phyloP scores from a whole-genome alignment of 2,329 filamentous ascomycete genomes.

The Drechslerella dactyloides region DNA sequence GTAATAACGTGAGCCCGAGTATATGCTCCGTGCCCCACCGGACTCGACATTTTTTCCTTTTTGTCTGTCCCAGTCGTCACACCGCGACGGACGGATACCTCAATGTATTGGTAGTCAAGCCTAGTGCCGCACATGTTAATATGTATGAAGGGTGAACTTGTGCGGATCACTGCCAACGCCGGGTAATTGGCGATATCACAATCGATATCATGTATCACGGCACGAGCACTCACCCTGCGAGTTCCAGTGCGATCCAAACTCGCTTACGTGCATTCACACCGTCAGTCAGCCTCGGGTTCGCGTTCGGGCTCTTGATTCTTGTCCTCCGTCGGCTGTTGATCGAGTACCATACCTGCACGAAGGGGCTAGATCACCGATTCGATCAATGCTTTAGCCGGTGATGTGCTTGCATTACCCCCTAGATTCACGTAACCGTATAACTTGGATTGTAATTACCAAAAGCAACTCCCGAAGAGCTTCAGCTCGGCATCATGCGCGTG shows the following conservation, averaged over 20 bases:
- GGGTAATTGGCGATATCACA: background rate
- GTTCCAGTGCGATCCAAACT: slow-evolving; percentile 86
- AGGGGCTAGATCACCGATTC: slow-evolving; percentile 24
- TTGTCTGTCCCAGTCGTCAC: background rate
- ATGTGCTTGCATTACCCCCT: background rate
- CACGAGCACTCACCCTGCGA: slow-evolving; percentile 65
- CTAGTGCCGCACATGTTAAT: slow-evolving; percentile 14
- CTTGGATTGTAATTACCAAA: slow-evolving; percentile 68
- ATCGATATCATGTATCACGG: background rate
- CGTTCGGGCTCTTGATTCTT: too few species aligned
- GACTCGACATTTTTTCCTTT: background rate
- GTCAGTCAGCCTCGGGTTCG: slow-evolving; percentile 12
- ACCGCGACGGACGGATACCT: slow-evolving; percentile 58
- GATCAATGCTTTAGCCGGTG: background rate
- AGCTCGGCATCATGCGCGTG: slow-evolving; percentile 74
- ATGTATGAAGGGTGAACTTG: background rate
- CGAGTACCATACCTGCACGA: slow-evolving; percentile 26
- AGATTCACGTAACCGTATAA: slow-evolving; percentile 1
- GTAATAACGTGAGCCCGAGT: slow-evolving; percentile 27
- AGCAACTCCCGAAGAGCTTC: slow-evolving; percentile 81
- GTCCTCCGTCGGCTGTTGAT: background rate
- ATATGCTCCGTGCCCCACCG: slow-evolving; percentile 14
- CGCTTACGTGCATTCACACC: slow-evolving; percentile 61
- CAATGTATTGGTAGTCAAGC: slow-evolving; percentile 81
- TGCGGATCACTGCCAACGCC: slow-evolving; percentile 22